phyloP scores from a whole-genome alignment of 1,284 basidiomycete genomes.

The Trichosporon sp. region DNA sequence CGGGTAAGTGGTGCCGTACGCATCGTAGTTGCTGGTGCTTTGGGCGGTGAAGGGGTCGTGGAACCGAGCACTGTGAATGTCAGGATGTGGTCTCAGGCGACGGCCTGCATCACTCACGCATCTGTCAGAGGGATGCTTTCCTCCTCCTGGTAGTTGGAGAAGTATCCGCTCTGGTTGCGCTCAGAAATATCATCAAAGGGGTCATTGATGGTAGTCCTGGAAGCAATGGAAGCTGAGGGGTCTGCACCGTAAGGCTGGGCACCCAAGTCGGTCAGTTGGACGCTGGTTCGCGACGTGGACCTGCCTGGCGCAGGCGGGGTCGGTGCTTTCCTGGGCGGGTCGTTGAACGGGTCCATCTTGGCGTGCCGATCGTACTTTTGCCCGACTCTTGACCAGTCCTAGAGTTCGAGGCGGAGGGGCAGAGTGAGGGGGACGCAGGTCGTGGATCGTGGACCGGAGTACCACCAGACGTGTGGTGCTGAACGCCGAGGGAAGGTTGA shows the following conservation, averaged over 20 bases:
- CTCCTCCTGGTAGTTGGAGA: conserved; percentile 6
- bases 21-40: background rate
- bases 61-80: background rate
- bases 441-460: background rate
- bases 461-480: too few relatives aligned
- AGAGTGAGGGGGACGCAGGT: background rate
- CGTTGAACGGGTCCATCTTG: conserved; percentile 12
- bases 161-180: background rate
- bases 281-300: background rate
- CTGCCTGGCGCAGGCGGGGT: background rate
- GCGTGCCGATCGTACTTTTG: background rate
- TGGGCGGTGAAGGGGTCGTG: background rate
- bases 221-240: background rate
- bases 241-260: conserved; percentile 10
- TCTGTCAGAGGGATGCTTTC: conserved; percentile 4
- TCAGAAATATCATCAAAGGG: background rate
- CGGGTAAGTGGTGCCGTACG: conserved; percentile 7
- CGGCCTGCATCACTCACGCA: conserved; percentile 2
- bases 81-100: background rate
- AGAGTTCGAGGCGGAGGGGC: too few relatives aligned
- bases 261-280: conserved; percentile 4
- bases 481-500: background rate
- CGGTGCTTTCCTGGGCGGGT: background rate
- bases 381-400: background rate
- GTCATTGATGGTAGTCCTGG: conserved; percentile 1